A percentile compares a stretch with the other conserved stretches of the same genome.
These are phyloP conservation scores for Athelia psychrophila DNA, from an alignment of 1,284 basidiomycete species.

Conservation along the genomic window DNA sequence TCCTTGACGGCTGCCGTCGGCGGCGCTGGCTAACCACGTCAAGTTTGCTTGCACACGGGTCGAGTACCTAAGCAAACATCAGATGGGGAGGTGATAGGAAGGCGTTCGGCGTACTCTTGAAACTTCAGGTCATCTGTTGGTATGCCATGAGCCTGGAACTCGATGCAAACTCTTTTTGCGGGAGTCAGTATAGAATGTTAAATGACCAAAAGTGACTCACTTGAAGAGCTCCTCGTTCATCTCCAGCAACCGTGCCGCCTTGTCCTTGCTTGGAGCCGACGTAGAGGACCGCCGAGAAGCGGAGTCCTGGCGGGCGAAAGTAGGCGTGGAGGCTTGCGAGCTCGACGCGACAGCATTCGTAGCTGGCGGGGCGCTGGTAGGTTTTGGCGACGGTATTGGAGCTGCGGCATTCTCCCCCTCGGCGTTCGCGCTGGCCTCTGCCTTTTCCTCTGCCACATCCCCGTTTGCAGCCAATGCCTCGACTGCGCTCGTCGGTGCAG, in stretches of 20 bases:
- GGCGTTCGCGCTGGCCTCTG: neutral
- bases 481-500: constrained; percentile 7
- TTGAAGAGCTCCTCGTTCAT: constrained; percentile 65
- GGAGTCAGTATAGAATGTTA: constrained; percentile 8
- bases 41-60: constrained; percentile 62
- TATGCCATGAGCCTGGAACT: constrained; percentile 54
- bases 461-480: constrained; percentile 7
- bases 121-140: constrained; percentile 46
- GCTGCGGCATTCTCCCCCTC: neutral
- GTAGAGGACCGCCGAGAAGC: neutral
- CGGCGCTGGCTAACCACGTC: constrained; percentile 61
- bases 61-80: constrained; percentile 44
- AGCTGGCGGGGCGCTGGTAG: constrained; percentile 9
- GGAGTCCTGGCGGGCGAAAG: constrained; percentile 9
- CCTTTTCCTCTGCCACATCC: neutral
- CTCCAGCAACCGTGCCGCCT: constrained; percentile 57
- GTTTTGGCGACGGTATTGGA: neutral
- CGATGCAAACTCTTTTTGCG: constrained; percentile 45
- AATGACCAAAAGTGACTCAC: constrained; percentile 32
- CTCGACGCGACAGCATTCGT: constrained; percentile 9
- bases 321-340: constrained; percentile 4
- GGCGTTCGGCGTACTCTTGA: constrained; percentile 46
- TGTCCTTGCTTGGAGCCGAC: constrained; percentile 30
- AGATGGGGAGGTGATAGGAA: constrained; percentile 11
- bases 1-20: constrained; percentile 47